phyloP scores from a whole-genome alignment of 1,284 basidiomycete species.

The Tilletiopsis washingtonensis region DNA sequence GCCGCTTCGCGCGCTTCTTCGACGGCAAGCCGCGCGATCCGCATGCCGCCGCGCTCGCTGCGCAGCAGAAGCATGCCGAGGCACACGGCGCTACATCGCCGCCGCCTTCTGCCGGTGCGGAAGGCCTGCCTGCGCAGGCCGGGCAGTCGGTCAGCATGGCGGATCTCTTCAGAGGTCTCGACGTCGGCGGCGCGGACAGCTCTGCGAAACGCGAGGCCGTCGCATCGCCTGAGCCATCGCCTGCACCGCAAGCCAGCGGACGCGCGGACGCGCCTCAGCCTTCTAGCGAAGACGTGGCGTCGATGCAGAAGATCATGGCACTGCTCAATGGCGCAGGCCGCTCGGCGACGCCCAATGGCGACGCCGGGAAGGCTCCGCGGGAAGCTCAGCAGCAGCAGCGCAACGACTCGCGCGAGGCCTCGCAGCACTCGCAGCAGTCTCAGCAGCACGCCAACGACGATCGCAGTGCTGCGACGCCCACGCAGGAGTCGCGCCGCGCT shows the following conservation, averaged over 20 bases:
- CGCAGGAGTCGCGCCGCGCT: too few species aligned
- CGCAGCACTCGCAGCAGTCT: too few species aligned
- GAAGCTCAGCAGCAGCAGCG: slow-evolving; percentile 2
- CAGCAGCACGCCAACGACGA: too few species aligned
- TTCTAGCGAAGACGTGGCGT: slow-evolving; percentile 2
- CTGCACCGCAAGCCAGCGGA: too few species aligned
- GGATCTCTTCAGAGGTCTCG: slow-evolving; percentile 7
- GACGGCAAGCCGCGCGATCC: slow-evolving; percentile 26
- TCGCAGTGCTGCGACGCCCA: too few species aligned
- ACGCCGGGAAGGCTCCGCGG: too few species aligned
- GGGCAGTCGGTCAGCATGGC: neutral
- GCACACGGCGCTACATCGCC: slow-evolving; percentile 9
- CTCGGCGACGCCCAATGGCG: too few species aligned
- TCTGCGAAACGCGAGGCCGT: slow-evolving; percentile 2
- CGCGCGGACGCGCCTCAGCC: neutral
- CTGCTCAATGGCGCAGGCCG: slow-evolving; percentile 4
- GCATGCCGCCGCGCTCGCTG: slow-evolving; percentile 32
- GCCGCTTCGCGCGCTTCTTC: slow-evolving; percentile 46
- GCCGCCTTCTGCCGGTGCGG: neutral
- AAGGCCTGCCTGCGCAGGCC: neutral
- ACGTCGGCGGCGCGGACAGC: slow-evolving; percentile 6
- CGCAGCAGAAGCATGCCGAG: slow-evolving; percentile 26
- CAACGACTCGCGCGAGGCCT: too few species aligned
- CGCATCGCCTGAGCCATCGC: too few species aligned
- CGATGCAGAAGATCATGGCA: slow-evolving; percentile 47